Conservation (phyloP, 1,139 yeast species). For the Ogataea hybrid region DNA sequence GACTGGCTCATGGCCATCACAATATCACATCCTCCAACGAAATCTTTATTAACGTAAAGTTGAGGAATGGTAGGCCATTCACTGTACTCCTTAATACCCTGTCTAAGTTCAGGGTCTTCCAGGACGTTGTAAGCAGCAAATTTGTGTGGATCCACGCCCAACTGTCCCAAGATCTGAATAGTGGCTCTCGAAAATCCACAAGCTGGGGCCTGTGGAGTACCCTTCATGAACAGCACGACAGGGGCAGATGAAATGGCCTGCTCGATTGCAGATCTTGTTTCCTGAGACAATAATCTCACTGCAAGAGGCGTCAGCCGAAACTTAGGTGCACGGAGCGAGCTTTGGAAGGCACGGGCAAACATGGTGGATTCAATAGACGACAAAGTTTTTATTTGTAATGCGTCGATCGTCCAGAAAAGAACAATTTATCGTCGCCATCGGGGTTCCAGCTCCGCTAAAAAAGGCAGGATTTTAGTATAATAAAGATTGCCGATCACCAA, state of each 20-base stretch:
- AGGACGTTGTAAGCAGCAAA: constrained; percentile 97
- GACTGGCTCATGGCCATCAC: constrained; percentile 84
- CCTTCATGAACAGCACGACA: constrained; percentile 93
- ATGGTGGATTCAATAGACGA: background rate
- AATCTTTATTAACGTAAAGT: constrained; percentile 71
- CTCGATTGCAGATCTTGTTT: constrained; percentile 79
- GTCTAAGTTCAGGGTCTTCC: constrained; percentile 90
- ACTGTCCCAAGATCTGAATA: constrained; percentile 89
- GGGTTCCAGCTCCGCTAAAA: background rate
- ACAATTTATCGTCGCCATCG: background rate
- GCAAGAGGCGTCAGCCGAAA: constrained; percentile 10
- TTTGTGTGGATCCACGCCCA: constrained; percentile 94
- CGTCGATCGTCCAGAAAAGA: constrained; percentile 4
- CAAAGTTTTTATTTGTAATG: constrained; percentile 3
- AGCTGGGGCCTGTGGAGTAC: constrained; percentile 97
- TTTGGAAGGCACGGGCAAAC: constrained; percentile 5
- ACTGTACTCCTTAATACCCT: constrained; percentile 91
- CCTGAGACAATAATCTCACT: constrained; percentile 66
- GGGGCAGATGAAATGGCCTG: constrained; percentile 85
- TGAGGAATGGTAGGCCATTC: constrained; percentile 92
- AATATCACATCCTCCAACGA: constrained; percentile 97
- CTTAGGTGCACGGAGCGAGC: background rate
- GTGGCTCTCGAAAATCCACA: constrained; percentile 98
- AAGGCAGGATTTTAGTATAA: background rate
- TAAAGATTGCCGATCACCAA: background rate